These are phyloP conservation scores for Seiridium cupressi DNA, from an alignment of 2,329 filamentous ascomycete species.

Conservation along the genomic window DNA sequence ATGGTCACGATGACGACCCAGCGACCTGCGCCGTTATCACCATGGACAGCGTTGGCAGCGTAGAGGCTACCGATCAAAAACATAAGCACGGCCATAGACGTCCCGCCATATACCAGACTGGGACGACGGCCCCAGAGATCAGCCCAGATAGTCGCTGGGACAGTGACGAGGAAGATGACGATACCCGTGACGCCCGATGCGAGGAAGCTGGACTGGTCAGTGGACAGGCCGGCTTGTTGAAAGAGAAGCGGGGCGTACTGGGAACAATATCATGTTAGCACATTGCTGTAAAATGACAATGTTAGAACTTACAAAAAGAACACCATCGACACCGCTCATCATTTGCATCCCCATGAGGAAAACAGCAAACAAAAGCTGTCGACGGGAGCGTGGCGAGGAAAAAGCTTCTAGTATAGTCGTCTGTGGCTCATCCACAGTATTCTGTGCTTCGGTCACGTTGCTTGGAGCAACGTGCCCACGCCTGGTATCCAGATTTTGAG, in stretches of 20 bases:
- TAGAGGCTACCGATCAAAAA: slow-evolving; percentile 52
- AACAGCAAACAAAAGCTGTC: slow-evolving; percentile 5
- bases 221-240: slow-evolving; percentile 12
- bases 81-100: slow-evolving; percentile 47
- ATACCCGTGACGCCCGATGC: slow-evolving; percentile 59
- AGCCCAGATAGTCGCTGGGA: slow-evolving; percentile 47
- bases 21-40: slow-evolving; percentile 33
- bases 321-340: slow-evolving; percentile 14
- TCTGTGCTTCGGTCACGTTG: not conserved
- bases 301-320: slow-evolving; percentile 1
- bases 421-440: no score
- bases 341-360: slow-evolving; percentile 14
- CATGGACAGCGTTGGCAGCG: slow-evolving; percentile 38
- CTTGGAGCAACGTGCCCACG: not conserved
- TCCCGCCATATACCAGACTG: slow-evolving; percentile 50
- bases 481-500: no score
- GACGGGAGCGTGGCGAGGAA: not conserved
- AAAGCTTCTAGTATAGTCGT: not conserved
- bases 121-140: slow-evolving; percentile 55
- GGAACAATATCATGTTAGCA: no score
- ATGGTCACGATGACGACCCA: slow-evolving; percentile 52
- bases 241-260: slow-evolving; percentile 12
- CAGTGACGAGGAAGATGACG: slow-evolving; percentile 51
- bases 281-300: no score
- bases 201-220: slow-evolving; percentile 8